Evolutionary conservation across 108 stramenopile genomes (phyloP).

Genomic region (Licmophora abbreviata): DNA sequence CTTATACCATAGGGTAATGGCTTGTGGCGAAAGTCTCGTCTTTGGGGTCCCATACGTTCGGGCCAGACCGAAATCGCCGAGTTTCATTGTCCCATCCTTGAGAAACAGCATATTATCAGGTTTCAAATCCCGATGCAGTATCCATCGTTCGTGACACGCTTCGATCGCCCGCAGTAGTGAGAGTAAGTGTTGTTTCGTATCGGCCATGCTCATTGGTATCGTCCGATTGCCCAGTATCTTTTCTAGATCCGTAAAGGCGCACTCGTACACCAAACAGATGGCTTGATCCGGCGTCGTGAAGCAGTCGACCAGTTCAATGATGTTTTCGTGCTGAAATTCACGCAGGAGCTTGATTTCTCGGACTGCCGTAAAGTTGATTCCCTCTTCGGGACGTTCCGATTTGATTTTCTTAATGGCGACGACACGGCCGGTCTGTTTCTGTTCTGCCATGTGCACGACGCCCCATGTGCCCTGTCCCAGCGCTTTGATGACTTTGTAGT

Average conservation of each 20-base stretch:
- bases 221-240: constrained; percentile 77
- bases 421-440: constrained; percentile 70
- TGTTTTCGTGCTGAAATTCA: constrained; percentile 90
- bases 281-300: constrained; percentile 81
- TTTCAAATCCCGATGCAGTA: constrained; percentile 84
- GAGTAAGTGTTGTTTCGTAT: constrained; percentile 76
- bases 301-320: constrained; percentile 83
- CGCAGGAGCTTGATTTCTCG: constrained; percentile 92
- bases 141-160: constrained; percentile 85
- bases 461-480: constrained; percentile 93
- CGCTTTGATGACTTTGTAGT: constrained; percentile 73
- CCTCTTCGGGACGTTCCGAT: constrained; percentile 76
- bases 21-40: constrained; percentile 73
- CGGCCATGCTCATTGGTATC: constrained; percentile 72
- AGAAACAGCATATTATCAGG: constrained; percentile 76
- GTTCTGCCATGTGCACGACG: constrained; percentile 83
- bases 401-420: constrained; percentile 93
- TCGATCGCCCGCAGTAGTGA: constrained; percentile 62
- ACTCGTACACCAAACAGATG: constrained; percentile 86
- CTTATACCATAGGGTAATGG: constrained; percentile 96
- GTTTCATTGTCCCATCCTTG: constrained; percentile 83
- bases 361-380: constrained; percentile 91
- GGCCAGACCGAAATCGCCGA: constrained; percentile 87
- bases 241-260: constrained; percentile 84
- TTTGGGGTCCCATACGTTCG: constrained; percentile 85